Conservation (phyloP, 495 filamentous ascomycete genomes). For the Penicillium roqueforti region DNA sequence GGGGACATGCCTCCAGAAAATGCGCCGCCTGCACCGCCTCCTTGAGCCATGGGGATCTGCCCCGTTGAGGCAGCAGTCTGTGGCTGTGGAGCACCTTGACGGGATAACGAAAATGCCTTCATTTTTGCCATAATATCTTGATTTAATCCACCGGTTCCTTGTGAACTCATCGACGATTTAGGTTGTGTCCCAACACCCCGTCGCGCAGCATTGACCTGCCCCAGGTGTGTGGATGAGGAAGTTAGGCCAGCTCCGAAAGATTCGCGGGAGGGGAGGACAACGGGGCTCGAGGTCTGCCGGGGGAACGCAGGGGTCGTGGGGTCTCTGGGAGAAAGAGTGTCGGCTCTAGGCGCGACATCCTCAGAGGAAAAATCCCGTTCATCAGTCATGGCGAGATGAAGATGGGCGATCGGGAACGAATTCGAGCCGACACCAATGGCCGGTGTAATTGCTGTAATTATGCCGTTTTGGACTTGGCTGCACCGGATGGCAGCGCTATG, state of each 20-base stretch:
- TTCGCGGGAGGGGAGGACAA: conserved; percentile 29
- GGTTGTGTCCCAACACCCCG: conserved; percentile 43
- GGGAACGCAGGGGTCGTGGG: background rate
- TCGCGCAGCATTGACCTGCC: conserved; percentile 75
- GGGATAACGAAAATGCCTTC: conserved; percentile 67
- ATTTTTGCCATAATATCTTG: conserved; percentile 80
- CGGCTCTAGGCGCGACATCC: conserved; percentile 24
- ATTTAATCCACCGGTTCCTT: conserved; percentile 55
- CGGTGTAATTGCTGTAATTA: conserved; percentile 23
- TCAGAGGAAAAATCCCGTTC: conserved; percentile 16
- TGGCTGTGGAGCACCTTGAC: conserved; percentile 49
- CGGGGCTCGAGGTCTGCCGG: conserved; percentile 22
- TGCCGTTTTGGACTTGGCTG: conserved; percentile 19
- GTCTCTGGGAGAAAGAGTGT: conserved; percentile 20
- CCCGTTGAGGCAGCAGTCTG: conserved; percentile 35
- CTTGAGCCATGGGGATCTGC: conserved; percentile 29
- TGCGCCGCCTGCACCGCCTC: conserved; percentile 26
- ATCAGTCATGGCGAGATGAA: conserved; percentile 11
- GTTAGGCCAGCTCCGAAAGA: conserved; percentile 50
- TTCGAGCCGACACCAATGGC: conserved; percentile 24
- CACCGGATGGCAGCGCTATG: conserved; percentile 17
- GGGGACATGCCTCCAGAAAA: conserved; percentile 40
- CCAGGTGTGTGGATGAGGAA: conserved; percentile 73
- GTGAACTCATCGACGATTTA: conserved; percentile 51
- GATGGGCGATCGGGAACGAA: conserved; percentile 12